These are phyloP conservation scores for Fusarium pseudoanthophilum DNA, from an alignment of 2,329 filamentous ascomycete genomes.

Conservation along the genomic window DNA sequence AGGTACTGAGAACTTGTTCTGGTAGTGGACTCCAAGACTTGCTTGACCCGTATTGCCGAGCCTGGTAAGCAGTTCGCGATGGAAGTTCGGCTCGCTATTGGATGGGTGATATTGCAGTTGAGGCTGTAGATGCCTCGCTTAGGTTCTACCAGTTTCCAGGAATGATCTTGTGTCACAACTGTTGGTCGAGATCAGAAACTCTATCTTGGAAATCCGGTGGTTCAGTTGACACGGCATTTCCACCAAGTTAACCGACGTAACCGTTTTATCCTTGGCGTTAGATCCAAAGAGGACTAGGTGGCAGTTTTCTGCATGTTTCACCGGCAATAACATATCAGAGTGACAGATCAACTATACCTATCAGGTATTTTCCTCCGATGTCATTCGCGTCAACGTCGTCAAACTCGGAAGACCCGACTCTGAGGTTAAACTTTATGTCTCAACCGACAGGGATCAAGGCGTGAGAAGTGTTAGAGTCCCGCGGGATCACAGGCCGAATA, in stretches of 20 bases:
- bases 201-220: background rate
- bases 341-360: background rate
- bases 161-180: background rate
- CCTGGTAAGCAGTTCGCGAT: background rate
- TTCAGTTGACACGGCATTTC: background rate
- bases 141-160: background rate
- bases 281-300: background rate
- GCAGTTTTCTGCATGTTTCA: background rate
- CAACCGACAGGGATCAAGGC: background rate
- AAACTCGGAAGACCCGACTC: background rate
- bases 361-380: background rate
- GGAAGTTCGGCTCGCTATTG: background rate
- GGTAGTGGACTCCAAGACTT: background rate
- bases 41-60: background rate
- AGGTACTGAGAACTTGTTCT: background rate
- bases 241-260: background rate
- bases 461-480: background rate
- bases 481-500: background rate
- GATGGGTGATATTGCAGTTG: background rate
- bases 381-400: background rate
- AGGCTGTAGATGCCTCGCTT: background rate
- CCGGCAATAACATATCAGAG: background rate
- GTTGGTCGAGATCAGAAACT: background rate
- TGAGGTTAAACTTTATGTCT: slow-evolving; percentile 21
- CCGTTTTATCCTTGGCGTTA: background rate